Evolutionary conservation across 371 early-diverging fungal species (phyloP), one percentile per base, ranked within the genome.

Genomic region (Syncephalis plumigaleata): DNA sequence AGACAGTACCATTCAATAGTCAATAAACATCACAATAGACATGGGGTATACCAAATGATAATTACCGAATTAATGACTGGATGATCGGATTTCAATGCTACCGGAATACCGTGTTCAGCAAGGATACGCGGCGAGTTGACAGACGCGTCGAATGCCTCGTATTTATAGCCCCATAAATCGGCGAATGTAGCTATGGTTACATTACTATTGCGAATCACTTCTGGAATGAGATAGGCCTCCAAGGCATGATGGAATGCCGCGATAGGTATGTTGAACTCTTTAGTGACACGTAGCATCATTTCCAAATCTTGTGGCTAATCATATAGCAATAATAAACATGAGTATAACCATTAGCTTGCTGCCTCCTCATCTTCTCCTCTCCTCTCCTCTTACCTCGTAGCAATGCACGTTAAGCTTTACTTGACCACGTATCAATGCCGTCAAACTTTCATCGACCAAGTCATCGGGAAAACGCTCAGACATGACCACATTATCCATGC

Each of bases 11-110:
- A n/a, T n/a, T 53, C 11, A 31, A 7, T 31, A 31, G 31, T 31
- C 11, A 31, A 31, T 31, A 17, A 18, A 50, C n/a, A 26, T 31
- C 4, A 20, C 16, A 39, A 48, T 36, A 16, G 23, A 49, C 7
- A 7, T n/a, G n/a, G n/a, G n/a, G n/a, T n/a, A n/a, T n/a, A n/a
- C n/a, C n/a, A n/a, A 27, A 37, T 25, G 58, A 61, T 16, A 43
- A 58, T 58, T 60, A 68, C 70, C 8, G 84, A 65, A 63, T 83
- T 82, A 51, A 73, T 57, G 8, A 86, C 81, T 9, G 86, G 84
- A 56, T 88, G 89, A 52, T 88, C 87, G 40, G 71, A 71, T 66
- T 86, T 88, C 56, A 78, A 75, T 4, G 84, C 79, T 21, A 88
- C 81, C 20, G 78, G 63, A 46, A 84, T 82, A 16, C 81, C 79